Evolutionary conservation across 2,329 filamentous ascomycete genomes (phyloP).

Genomic region (Lachnellula suecica): DNA sequence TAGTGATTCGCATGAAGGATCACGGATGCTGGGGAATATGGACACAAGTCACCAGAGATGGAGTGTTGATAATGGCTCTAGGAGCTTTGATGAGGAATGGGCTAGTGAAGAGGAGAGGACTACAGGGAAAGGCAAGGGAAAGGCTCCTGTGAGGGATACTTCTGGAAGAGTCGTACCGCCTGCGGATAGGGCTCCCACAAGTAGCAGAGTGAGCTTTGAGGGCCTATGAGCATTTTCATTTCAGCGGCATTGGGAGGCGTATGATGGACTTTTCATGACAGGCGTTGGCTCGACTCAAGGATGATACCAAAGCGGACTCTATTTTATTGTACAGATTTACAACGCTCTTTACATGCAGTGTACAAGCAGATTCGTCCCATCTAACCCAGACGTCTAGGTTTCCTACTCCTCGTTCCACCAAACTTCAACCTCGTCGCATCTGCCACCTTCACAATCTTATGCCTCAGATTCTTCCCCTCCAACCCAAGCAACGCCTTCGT

Average conservation of each 20-base stretch:
- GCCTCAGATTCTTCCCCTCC: conserved; percentile 75
- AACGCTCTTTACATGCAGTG: conserved; percentile 3
- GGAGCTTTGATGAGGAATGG: conserved; percentile 36
- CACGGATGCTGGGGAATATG: conserved; percentile 52
- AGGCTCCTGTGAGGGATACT: conserved; percentile 45
- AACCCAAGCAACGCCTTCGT: conserved; percentile 84
- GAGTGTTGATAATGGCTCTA: conserved; percentile 25
- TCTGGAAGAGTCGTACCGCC: conserved; percentile 51
- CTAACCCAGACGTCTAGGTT: conserved; percentile 70
- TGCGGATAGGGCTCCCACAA: conserved; percentile 49
- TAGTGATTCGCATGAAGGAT: conserved; percentile 49
- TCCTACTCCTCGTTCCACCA: conserved; percentile 85
- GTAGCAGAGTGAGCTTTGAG: conserved; percentile 14
- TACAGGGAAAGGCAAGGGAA: conserved; percentile 35
- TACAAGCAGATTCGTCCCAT: neutral
- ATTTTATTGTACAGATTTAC: conserved; percentile 24
- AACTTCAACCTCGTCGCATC: conserved; percentile 93
- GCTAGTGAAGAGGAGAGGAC: conserved; percentile 47
- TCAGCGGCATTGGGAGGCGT: conserved; percentile 13
- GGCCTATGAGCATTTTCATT: conserved; percentile 15
- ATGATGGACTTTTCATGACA: conserved; percentile 14
- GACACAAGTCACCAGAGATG: conserved; percentile 27
- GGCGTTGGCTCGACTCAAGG: conserved; percentile 14
- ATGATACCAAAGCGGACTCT: conserved; percentile 20
- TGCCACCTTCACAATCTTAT: conserved; percentile 74